Base-by-base conservation (phyloP, 495 filamentous ascomycete genomes). In the Aspergillus taichungensis region DNA sequence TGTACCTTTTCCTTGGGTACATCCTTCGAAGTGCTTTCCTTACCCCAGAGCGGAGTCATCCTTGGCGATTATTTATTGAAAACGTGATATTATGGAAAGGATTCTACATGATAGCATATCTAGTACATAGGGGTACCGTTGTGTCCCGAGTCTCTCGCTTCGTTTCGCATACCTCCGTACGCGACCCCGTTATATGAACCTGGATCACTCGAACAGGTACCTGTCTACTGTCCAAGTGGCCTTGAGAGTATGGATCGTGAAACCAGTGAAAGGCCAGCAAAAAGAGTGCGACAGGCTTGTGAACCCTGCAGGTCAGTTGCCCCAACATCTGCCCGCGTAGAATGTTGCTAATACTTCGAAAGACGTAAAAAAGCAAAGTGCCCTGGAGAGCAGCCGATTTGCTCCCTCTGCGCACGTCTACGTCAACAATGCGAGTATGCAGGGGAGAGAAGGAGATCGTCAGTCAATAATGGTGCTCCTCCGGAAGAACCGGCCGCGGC, bases 331-430 rank as follows among this genome's bases (percentile, higher is more conserved):
- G 13, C 38, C 30, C 3, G 28, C 12, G 18, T 40, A 29, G 13
- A 51, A 14, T 8, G 4, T 30, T 36, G 13, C 46, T 62, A 9
- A 57, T 40, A 11, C 7, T 27, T 27, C 37, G 8, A 11, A 31
- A 73, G 71, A 40, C 64, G 71, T 28, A 74, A 74, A 44, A 74
- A 74, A 45, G 65, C 69, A 13, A 68, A 66, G 60, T 74, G 71
- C 31, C 66, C 68, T 4, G 71, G 71, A 14, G 71, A 73, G 47
- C 70, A 72, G 32, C 71, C 71, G 4, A 46, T 64, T 24, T 74
- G 71, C 44, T 73, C 71, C 3, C 52, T 71, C 28, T 74, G 71
- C 52, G 53, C 65, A 12, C 59, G 71, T 39, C 50, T 74, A 31
- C 54, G 56, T 5, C 71, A 74, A 44, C 49, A 46, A 43, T 74